Conservation (phyloP, 306 rosid species). For the Echinosophora koreensis region DNA sequence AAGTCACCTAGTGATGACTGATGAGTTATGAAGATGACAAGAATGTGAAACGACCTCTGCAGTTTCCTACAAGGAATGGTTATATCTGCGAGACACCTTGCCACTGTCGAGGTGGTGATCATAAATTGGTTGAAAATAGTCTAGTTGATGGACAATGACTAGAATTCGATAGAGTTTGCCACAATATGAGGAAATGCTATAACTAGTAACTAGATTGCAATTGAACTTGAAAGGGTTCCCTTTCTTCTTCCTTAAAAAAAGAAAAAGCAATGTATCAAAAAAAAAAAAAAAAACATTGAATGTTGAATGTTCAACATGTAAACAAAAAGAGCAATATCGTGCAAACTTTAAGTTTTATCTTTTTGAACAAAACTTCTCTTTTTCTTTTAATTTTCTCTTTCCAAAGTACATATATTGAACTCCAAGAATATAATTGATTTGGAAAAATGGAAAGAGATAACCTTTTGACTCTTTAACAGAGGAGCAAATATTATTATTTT, state of each 20-base stretch:
- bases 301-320: background rate
- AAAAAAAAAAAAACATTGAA: too few species aligned
- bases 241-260: background rate
- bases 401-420: background rate
- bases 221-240: slow-evolving; percentile 6
- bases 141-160: background rate
- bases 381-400: background rate
- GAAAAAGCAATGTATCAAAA: background rate
- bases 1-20: background rate
- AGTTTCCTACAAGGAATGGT: slow-evolving; percentile 46
- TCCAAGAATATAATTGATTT: too few species aligned
- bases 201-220: background rate
- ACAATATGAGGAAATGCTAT: background rate
- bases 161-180: background rate
- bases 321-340: slow-evolving; percentile 19
- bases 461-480: background rate
- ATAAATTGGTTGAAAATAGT: background rate
- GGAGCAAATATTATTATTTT: background rate
- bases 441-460: background rate
- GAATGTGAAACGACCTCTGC: slow-evolving; percentile 34
- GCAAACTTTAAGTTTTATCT: slow-evolving; percentile 4
- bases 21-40: slow-evolving; percentile 30
- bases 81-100: background rate
- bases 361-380: background rate
- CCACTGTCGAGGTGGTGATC: background rate